Evolutionary conservation across 805 yeast species (phyloP), one percentile per base, ranked within the genome.

Genomic region (Cyberlindnera euphorbiae): DNA sequence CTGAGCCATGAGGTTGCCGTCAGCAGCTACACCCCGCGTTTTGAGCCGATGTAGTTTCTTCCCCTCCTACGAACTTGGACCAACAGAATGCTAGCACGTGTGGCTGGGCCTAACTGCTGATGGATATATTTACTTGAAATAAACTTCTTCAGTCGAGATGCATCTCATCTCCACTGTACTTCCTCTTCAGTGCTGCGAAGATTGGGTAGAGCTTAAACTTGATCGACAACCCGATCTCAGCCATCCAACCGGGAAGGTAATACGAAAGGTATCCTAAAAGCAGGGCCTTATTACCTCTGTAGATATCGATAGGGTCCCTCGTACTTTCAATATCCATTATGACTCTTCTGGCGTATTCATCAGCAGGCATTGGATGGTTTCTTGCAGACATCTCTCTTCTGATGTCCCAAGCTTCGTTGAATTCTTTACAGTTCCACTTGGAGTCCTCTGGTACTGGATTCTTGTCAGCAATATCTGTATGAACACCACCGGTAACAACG

Each of bases 401-500:
- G 27, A 53, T 59, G 17, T 53, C 60, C 41, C 80, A 62, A 0
- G 80, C 72, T 16, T 60, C 63, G 16, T 56, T 53, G 35, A 78
- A 77, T 33, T 71, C 82, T 4, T 73, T 71, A 28, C 58, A 60
- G 39, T 71, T 63, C 52, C 66, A 82, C 30, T 75, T 50, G 0
- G 89, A 80, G 17, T 52, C 58, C n/a, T 56, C 57, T 4, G 84
- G 82, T 24, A 82, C 55, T 1, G 75, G 69, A 46, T 86, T 66
- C 3, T 64, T 73, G 47, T 83, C 90, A 0, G 78, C 83, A 47
- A 84, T 81, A 38, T 77, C 67, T 0, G 93, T 81, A 16, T 63
- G 61, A 21, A 84, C 93, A 25, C 84, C 90, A 21, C 94, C 94
- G 8, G 93, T 83, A 27, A 82, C 59, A 10, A 79, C 67, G 48